Conservation (phyloP, 2,329 filamentous ascomycete species). For the Grosmannia penicillata region DNA sequence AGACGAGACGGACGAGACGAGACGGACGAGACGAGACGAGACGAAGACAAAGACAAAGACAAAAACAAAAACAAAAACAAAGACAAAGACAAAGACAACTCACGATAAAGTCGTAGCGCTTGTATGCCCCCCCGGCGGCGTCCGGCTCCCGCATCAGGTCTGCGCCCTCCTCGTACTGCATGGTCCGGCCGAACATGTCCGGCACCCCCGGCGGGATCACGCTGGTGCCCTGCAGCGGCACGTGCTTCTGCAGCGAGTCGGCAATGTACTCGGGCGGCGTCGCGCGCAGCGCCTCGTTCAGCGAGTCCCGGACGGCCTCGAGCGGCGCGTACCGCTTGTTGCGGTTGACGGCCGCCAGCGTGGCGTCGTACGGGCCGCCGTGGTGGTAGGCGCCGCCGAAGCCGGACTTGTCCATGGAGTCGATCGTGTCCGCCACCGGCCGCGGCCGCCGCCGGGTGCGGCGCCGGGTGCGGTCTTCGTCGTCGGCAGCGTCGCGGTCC, state of each 20-base stretch:
- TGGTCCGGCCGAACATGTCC: conserved; percentile 54
- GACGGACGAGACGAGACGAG: too few relatives aligned
- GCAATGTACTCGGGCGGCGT: conserved; percentile 65
- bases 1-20: not conserved
- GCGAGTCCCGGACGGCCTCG: conserved; percentile 59
- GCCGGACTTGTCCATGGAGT: conserved; percentile 55
- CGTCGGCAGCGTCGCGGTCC: conserved; percentile 50
- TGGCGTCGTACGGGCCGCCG: conserved; percentile 79
- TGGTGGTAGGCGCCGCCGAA: conserved; percentile 63
- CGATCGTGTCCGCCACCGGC: conserved; percentile 63
- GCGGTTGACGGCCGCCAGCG: conserved; percentile 57
- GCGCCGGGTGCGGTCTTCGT: conserved; percentile 16
- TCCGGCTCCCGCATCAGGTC: conserved; percentile 68
- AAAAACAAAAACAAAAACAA: too few relatives aligned
- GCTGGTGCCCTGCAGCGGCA: conserved; percentile 70
- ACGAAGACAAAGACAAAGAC: too few relatives aligned
- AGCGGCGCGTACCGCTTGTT: conserved; percentile 51
- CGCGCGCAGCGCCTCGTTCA: conserved; percentile 62
- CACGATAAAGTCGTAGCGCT: conserved; percentile 60
- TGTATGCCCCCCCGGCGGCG: conserved; percentile 58
- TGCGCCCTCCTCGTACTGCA: conserved; percentile 72
- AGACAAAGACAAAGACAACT: too few relatives aligned
- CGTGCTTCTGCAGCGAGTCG: conserved; percentile 57
- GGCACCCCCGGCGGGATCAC: conserved; percentile 56
- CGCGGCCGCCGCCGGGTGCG: conserved; percentile 46